Evolutionary conservation across 202 grass and related monocot species (phyloP), one percentile per base, ranked within the genome.

Genomic region (Schoenoplectus tabernaemontani): DNA sequence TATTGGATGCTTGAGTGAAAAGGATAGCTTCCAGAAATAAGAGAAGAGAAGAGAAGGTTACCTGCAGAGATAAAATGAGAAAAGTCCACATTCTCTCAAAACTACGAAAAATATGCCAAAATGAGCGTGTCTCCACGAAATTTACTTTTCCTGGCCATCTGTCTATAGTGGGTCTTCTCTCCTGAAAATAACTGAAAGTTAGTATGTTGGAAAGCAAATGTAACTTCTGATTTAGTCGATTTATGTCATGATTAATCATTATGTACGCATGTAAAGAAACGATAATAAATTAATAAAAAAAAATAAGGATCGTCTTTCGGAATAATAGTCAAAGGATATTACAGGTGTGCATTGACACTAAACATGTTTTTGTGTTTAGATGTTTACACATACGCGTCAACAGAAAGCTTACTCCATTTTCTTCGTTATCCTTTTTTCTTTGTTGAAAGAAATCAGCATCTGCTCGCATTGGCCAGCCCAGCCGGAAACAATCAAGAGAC

Each of bases 91-190:
- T 86, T 92, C 95, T 92, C 81, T 94, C 89, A 51, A 97, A 97
- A 86, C 91, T 97, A 62, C 91, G 93, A 63, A 97, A 92, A 81
- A 97, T 89, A 83, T 97, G 94, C 94, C 94, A 97, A 89, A 90
- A 92, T 68, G 94, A 93, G 38, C 94, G 87, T 70, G 94, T 85
- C 81, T 97, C 94, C 33, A 97, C 94, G 64, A 97, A 97, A 80
- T 97, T 97, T 59, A 97, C 63, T 86, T 97, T 97, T 24, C 94
- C 94, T 71, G 86, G 89, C 87, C 93, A 87, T 79, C 57, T 91
- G 13, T 76, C 57, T 58, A 8, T 46, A 82, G 62, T 79, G 33
- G 12, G 4, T 92, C 90, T 88, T 80, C 39, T 79, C 86, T 87
- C 87, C 78, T 83, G 30, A 69, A 32, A 78, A 24, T 13, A 58